phyloP scores from a whole-genome alignment of 2,329 filamentous ascomycete species.

The Thelonectria rubi region DNA sequence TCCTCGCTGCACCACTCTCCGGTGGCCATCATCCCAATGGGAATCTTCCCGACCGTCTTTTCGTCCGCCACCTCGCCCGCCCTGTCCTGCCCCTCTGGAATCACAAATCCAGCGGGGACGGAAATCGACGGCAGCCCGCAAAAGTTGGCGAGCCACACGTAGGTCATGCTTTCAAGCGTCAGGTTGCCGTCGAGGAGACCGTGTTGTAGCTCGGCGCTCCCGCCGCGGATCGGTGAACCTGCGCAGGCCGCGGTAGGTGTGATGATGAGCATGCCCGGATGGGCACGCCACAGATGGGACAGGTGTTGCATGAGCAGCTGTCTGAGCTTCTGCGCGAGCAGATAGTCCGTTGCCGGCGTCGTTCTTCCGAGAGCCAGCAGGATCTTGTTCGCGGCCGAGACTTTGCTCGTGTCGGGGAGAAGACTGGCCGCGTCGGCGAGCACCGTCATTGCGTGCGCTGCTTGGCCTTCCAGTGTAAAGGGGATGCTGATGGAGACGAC shows the following conservation, averaged over 20 bases:
- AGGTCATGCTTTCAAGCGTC: slow-evolving; percentile 58
- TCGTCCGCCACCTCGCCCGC: slow-evolving; percentile 46
- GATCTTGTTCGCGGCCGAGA: slow-evolving; percentile 71
- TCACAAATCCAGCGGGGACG: slow-evolving; percentile 56
- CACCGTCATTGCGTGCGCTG: slow-evolving; percentile 78
- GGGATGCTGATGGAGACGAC: slow-evolving; percentile 67
- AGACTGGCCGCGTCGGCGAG: slow-evolving; percentile 67
- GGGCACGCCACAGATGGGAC: slow-evolving; percentile 67
- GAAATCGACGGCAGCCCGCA: slow-evolving; percentile 57
- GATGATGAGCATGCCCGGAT: slow-evolving; percentile 77
- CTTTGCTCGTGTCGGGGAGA: slow-evolving; percentile 56
- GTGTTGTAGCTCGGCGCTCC: slow-evolving; percentile 11
- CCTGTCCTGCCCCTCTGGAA: slow-evolving; percentile 45
- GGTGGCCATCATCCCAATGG: slow-evolving; percentile 64
- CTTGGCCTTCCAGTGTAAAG: slow-evolving; percentile 69
- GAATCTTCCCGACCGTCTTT: slow-evolving; percentile 52
- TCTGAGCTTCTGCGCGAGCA: slow-evolving; percentile 75
- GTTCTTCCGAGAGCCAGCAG: slow-evolving; percentile 70
- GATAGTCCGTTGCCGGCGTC: slow-evolving; percentile 71
- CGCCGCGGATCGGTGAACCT: slow-evolving; percentile 53
- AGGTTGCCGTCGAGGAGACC: slow-evolving; percentile 52
- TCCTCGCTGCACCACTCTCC: slow-evolving; percentile 64
- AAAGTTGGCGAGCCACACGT: slow-evolving; percentile 61
- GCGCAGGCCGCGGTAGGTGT: slow-evolving; percentile 70
- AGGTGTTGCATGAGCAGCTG: slow-evolving; percentile 76